phyloP scores from a whole-genome alignment of 805 yeast species.

The Yamadazyma akitaensis region DNA sequence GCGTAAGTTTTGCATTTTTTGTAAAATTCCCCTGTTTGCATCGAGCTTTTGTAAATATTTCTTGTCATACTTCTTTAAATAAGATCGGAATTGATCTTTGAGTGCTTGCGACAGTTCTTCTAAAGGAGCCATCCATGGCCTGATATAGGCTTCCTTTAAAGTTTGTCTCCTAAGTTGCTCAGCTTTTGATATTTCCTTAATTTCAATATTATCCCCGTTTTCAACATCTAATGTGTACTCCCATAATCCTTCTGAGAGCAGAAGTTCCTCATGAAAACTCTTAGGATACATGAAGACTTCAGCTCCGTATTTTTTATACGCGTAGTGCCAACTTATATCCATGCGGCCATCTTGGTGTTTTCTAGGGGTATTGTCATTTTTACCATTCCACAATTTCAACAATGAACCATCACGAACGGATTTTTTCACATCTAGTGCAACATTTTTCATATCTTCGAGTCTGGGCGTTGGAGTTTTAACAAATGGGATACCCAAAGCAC shows the following conservation, averaged over 20 bases:
- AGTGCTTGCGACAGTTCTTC: constrained; percentile 10
- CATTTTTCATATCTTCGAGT: constrained; percentile 16
- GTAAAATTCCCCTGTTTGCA: constrained; percentile 14
- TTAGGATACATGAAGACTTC: constrained; percentile 23
- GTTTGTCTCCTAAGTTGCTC: background rate
- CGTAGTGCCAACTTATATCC: constrained; percentile 19
- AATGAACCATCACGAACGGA: constrained; percentile 25
- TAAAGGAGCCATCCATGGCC: constrained; percentile 12
- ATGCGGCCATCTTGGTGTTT: constrained; percentile 26
- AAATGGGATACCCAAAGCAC: constrained; percentile 27
- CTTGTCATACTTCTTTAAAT: constrained; percentile 15
- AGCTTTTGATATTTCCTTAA: constrained; percentile 2
- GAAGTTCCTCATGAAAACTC: constrained; percentile 23
- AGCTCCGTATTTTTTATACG: constrained; percentile 4
- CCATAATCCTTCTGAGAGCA: constrained; percentile 33
- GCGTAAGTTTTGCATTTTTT: constrained; percentile 15
- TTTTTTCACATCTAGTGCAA: constrained; percentile 31
- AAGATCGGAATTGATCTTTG: constrained; percentile 12
- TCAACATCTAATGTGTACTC: constrained; percentile 19
- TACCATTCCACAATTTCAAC: constrained; percentile 26
- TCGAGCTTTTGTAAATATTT: constrained; percentile 2
- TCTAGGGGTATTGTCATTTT: constrained; percentile 8
- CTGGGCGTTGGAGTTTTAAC: constrained; percentile 24
- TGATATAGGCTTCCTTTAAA: background rate
- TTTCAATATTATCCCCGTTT: background rate